Conservation (phyloP, 1,284 basidiomycete genomes). For the Ceratobasidium papillatum region DNA sequence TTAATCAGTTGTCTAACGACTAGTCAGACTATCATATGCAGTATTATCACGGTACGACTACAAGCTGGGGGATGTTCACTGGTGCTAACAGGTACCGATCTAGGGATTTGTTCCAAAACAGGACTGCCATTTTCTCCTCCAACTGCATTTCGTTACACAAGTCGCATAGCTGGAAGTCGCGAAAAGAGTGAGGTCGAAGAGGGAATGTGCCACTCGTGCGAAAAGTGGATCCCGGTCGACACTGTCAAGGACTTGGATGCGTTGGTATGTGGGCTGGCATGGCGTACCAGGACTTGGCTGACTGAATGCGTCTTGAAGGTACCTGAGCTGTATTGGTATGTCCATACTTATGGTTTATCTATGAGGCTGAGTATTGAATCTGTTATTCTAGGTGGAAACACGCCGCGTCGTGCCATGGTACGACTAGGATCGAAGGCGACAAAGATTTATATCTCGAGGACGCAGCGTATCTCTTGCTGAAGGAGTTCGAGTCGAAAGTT, state of each 20-base stretch:
- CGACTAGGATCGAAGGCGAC: conserved; percentile 63
- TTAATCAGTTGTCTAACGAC: conserved; percentile 27
- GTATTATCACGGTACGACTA: conserved; percentile 70
- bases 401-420: conserved; percentile 72
- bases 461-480: conserved; percentile 30
- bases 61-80: neutral
- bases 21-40: conserved; percentile 73
- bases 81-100: conserved; percentile 23
- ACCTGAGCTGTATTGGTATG: conserved; percentile 72
- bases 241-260: conserved; percentile 73
- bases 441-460: conserved; percentile 62
- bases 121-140: conserved; percentile 80
- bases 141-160: conserved; percentile 62
- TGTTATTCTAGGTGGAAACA: conserved; percentile 88
- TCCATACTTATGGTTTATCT: conserved; percentile 24
- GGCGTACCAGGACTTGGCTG: neutral
- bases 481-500: conserved; percentile 20
- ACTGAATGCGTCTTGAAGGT: conserved; percentile 4
- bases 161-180: conserved; percentile 57
- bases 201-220: conserved; percentile 78
- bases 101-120: conserved; percentile 69
- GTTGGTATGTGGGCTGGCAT: conserved; percentile 59
- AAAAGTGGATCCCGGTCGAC: conserved; percentile 73
- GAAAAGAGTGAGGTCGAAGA: conserved; percentile 68
- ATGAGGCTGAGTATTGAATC: conserved; percentile 30